Evolutionary conservation across 345 rosid species (phyloP).

Genomic region (Gossypium longicalyx): DNA sequence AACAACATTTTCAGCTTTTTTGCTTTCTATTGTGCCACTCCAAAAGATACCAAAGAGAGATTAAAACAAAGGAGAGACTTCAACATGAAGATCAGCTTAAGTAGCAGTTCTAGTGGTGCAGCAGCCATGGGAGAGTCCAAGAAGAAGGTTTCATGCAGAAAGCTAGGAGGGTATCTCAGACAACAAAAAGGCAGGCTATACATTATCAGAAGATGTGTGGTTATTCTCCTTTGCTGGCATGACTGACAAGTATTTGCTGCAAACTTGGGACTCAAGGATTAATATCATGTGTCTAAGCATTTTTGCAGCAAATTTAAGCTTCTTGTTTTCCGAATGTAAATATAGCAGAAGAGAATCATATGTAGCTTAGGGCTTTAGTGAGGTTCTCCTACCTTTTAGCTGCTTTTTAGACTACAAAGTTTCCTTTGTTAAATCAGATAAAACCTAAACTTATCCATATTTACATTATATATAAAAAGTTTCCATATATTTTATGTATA

Average conservation of each 20-base stretch:
- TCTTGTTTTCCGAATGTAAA: not conserved
- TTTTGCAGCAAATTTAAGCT: not conserved
- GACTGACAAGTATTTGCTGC: conserved; percentile 26
- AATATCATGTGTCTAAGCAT: not conserved
- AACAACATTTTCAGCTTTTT: not conserved
- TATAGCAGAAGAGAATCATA: not conserved
- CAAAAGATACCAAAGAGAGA: not conserved
- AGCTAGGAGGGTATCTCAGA: conserved; percentile 49
- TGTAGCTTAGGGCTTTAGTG: not conserved
- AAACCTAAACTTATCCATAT: not conserved
- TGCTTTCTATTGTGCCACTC: not conserved
- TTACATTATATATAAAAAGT: not conserved
- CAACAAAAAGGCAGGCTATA: conserved; percentile 58
- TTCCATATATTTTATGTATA: not conserved
- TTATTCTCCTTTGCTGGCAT: conserved; percentile 69
- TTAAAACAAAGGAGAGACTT: not conserved
- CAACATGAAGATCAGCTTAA: conserved; percentile 23
- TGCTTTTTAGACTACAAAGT: not conserved
- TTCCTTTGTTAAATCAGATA: not conserved
- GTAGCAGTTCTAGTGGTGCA: not conserved
- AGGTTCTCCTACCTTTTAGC: not conserved
- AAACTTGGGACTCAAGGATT: not conserved
- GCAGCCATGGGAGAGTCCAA: conserved; percentile 27
- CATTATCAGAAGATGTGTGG: conserved; percentile 55
- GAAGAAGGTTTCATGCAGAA: conserved; percentile 38